Conservation (phyloP, 2,329 filamentous ascomycete species). For the Scytalidium sp. region DNA sequence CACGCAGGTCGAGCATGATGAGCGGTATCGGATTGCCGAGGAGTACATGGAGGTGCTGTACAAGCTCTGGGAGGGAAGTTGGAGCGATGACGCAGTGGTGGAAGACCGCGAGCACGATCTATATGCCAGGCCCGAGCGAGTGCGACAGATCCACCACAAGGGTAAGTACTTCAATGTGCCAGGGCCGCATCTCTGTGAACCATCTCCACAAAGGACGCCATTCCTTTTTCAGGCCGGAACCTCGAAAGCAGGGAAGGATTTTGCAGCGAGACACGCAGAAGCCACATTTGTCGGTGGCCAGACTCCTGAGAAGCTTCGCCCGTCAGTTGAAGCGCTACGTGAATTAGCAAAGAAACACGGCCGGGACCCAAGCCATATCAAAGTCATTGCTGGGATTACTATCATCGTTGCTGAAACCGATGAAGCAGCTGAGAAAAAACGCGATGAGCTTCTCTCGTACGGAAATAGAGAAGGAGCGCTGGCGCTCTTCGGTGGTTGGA, state of each 20-base stretch:
- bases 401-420: conserved; percentile 63
- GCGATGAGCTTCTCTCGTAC: conserved; percentile 56
- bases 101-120: conserved; percentile 1
- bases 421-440: conserved; percentile 62
- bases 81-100: conserved; percentile 37
- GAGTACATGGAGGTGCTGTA: conserved; percentile 63
- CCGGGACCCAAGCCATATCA: conserved; percentile 57
- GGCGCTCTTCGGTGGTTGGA: conserved; percentile 72
- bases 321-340: conserved; percentile 60
- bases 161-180: conserved; percentile 5
- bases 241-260: conserved; percentile 61
- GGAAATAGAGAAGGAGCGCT: conserved; percentile 62
- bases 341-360: conserved; percentile 50
- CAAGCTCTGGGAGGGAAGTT: conserved; percentile 65
- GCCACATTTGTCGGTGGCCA: conserved; percentile 66
- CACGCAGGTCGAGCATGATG: conserved; percentile 59
- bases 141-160: neutral
- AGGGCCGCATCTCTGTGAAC: conserved; percentile 16
- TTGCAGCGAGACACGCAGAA: conserved; percentile 67
- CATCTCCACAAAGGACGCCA: conserved; percentile 18
- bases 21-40: conserved; percentile 59
- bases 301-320: conserved; percentile 43
- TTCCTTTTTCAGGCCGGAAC: conserved; percentile 61
- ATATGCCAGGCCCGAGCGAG: neutral
- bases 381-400: conserved; percentile 64